These are phyloP conservation scores for Claviceps capensis DNA, from an alignment of 2,329 filamentous ascomycete genomes.

Conservation along the genomic window DNA sequence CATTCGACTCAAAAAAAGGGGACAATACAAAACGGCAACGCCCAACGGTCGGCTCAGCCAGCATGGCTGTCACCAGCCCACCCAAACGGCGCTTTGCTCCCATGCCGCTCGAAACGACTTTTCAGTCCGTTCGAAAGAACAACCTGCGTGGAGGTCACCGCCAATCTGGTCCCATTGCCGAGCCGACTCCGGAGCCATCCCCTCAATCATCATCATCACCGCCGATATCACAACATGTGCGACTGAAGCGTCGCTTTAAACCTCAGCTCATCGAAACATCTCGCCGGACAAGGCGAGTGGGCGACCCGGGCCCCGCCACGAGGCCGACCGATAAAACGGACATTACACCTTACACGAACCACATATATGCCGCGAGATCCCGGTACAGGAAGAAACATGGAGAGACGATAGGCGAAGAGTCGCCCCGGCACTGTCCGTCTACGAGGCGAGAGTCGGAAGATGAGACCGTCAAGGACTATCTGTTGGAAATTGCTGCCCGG, in stretches of 20 bases:
- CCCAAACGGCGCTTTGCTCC: constrained; percentile 49
- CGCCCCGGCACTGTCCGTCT: constrained; percentile 21
- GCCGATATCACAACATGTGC: constrained; percentile 25
- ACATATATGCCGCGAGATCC: constrained; percentile 37
- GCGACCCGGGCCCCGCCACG: constrained; percentile 49
- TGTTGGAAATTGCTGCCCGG: constrained; percentile 66
- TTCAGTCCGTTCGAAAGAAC: constrained; percentile 38
- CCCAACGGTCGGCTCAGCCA: neutral
- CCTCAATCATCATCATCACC: constrained; percentile 36
- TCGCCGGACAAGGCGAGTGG: constrained; percentile 52
- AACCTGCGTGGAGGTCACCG: neutral
- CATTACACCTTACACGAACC: constrained; percentile 49
- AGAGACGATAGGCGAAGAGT: constrained; percentile 16
- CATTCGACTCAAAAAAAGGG: neutral
- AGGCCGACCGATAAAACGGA: constrained; percentile 58
- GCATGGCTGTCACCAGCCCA: constrained; percentile 26
- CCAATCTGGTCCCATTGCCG: constrained; percentile 36
- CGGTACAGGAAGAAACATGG: constrained; percentile 22
- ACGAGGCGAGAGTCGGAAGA: constrained; percentile 57
- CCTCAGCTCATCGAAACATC: constrained; percentile 75
- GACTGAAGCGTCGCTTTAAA: constrained; percentile 43
- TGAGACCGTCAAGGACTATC: constrained; percentile 59
- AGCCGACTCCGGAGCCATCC: constrained; percentile 40
- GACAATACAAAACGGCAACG: neutral
- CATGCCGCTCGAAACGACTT: constrained; percentile 59